Percentiles rank a stretch among this genome's conserved stretches.
These are phyloP conservation scores for Nicotiana otophora DNA, from an alignment of 257 asterid species.

Conservation along the genomic window DNA sequence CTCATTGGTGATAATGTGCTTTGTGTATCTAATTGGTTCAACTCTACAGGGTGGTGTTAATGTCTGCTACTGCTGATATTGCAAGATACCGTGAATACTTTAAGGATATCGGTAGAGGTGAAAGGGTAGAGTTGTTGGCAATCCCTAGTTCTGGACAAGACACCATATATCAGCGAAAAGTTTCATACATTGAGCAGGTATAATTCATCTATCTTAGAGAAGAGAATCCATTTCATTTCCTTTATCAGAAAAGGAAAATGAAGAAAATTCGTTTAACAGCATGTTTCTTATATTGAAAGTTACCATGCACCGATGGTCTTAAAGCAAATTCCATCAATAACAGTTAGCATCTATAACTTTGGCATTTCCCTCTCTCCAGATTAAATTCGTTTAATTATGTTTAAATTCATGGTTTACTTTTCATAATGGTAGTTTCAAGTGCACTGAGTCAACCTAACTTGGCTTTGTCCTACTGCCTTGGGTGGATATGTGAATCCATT, in stretches of 20 bases:
- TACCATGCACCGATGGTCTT: neutral
- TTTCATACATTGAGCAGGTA: constrained; percentile 85
- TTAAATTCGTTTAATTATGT: neutral
- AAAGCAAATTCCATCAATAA: neutral
- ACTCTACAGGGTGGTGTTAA: constrained; percentile 83
- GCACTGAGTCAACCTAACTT: neutral
- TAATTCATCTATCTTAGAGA: neutral
- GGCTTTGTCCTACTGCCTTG: neutral
- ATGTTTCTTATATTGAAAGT: neutral
- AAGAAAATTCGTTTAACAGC: neutral
- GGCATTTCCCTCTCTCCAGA: neutral
- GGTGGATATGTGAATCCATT: neutral
- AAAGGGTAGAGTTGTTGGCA: constrained; percentile 85
- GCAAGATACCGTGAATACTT: constrained; percentile 84
- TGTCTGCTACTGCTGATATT: constrained; percentile 97
- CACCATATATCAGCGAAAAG: constrained; percentile 58
- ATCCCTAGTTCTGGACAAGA: constrained; percentile 60
- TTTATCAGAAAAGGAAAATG: neutral
- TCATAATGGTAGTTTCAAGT: neutral
- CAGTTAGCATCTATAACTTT: neutral
- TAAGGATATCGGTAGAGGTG: constrained; percentile 82
- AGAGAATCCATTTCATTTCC: constrained; percentile 5
- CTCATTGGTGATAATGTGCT: constrained; percentile 1
- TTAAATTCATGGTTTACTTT: neutral
- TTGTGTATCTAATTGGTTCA: constrained; percentile 18